Evolutionary conservation across 352 stramenopile species (phyloP).

Genomic region (Lagenidium sp.): DNA sequence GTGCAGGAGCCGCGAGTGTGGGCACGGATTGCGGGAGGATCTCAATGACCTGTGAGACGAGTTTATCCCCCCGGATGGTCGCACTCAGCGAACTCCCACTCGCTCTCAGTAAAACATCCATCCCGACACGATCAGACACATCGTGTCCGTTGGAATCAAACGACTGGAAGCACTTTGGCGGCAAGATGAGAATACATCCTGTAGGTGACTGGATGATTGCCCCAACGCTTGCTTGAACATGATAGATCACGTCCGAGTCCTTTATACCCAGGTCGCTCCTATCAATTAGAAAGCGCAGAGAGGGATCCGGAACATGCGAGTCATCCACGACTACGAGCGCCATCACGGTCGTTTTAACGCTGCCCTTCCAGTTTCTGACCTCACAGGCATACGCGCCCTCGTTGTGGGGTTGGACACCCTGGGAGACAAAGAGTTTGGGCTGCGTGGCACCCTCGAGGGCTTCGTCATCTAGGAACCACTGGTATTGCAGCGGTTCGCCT

Average conservation of each 20-base stretch:
- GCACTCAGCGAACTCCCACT: too few species aligned
- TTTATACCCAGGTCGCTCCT: conserved; percentile 1
- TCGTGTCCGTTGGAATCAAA: conserved; percentile 26
- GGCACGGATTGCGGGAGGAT: conserved; percentile 18
- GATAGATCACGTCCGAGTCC: conserved; percentile 9
- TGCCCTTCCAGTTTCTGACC: conserved; percentile 44
- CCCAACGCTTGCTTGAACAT: conserved; percentile 27
- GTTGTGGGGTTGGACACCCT: conserved; percentile 45
- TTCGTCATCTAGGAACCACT: conserved; percentile 39
- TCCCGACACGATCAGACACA: conserved; percentile 35
- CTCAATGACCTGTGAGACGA: conserved; percentile 39
- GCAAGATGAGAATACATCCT: conserved; percentile 31
- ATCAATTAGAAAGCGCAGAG: conserved; percentile 29
- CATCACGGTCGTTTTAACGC: conserved; percentile 19
- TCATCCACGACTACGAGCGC: conserved; percentile 40
- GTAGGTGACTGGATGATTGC: conserved; percentile 17
- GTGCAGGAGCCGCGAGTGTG: conserved; percentile 1
- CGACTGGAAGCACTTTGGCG: conserved; percentile 39
- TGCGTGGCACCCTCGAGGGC: conserved; percentile 30
- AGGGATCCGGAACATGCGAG: conserved; percentile 23
- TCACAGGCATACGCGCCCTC: conserved; percentile 48
- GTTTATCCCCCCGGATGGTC: conserved; percentile 11
- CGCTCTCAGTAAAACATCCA: conserved; percentile 33
- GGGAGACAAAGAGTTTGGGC: conserved; percentile 35
- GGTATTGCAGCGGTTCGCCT: conserved; percentile 58